Percentiles rank a stretch among this genome's conserved stretches.
Evolutionary conservation across 2,329 filamentous ascomycete genomes (phyloP).

Genomic region (Pseudonectria foliicola): DNA sequence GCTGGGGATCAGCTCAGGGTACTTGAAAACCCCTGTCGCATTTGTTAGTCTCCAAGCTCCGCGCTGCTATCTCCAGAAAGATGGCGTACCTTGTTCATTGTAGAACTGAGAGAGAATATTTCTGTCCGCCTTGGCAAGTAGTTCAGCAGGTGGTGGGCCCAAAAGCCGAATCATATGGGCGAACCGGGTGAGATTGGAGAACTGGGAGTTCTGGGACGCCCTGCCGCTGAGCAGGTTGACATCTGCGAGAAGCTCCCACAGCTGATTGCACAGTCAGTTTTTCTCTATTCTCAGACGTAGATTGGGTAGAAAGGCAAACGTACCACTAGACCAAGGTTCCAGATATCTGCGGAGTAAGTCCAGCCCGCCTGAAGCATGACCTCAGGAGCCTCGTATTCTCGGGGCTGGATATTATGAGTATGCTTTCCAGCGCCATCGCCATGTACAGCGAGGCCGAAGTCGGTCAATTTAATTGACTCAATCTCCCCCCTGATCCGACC

Average conservation of each 20-base stretch:
- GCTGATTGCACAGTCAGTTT: constrained; percentile 9
- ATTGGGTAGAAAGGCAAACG: neutral
- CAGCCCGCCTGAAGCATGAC: constrained; percentile 23
- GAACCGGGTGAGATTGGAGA: constrained; percentile 20
- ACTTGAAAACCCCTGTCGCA: constrained; percentile 12
- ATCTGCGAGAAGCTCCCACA: constrained; percentile 24
- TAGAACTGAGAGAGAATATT: constrained; percentile 13
- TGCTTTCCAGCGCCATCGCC: constrained; percentile 13
- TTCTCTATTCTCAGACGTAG: neutral
- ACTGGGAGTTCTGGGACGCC: constrained; percentile 9
- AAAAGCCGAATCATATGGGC: constrained; percentile 24
- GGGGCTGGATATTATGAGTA: constrained; percentile 22
- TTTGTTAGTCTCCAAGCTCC: constrained; percentile 2
- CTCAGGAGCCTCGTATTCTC: constrained; percentile 25
- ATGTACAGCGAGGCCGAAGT: constrained; percentile 22
- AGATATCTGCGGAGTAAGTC: constrained; percentile 26
- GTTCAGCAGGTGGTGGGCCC: constrained; percentile 19
- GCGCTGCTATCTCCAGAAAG: neutral
- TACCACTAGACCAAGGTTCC: constrained; percentile 25
- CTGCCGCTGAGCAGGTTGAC: constrained; percentile 19
- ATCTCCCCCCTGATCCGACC: constrained; percentile 18
- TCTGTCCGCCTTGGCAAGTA: constrained; percentile 16
- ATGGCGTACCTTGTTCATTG: constrained; percentile 12
- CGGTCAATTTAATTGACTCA: constrained; percentile 20
- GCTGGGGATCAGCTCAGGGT: constrained; percentile 14